Evolutionary conservation across 108 stramenopile species (phyloP).

Genomic region (Pseudonitzschia delicatissima): DNA sequence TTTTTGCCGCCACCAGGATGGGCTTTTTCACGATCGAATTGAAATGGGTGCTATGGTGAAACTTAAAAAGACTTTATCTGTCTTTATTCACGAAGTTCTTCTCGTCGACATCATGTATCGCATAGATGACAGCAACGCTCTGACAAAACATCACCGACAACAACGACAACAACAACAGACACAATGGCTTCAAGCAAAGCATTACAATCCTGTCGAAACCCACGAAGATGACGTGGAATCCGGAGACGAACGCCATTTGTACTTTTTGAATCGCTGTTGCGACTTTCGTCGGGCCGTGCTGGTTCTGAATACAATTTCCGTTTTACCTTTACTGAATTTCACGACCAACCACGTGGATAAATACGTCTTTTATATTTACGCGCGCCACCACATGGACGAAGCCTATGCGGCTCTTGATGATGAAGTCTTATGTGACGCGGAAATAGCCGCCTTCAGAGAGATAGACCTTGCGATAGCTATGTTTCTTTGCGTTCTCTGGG

Average conservation of each 20-base stretch:
- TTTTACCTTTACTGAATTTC: not conserved
- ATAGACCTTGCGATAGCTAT: not conserved
- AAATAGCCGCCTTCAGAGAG: not conserved
- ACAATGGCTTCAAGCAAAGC: too few species aligned
- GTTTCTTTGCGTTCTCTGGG: too few species aligned
- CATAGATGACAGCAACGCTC: too few species aligned
- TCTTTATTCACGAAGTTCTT: too few species aligned
- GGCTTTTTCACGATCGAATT: too few species aligned
- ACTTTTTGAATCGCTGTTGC: not conserved
- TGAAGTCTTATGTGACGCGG: not conserved
- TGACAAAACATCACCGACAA: too few species aligned
- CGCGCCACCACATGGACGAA: not conserved
- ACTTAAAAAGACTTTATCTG: too few species aligned
- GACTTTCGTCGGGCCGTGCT: conserved; percentile 1
- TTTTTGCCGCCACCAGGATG: too few species aligned
- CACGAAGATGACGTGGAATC: not conserved
- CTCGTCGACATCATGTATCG: too few species aligned
- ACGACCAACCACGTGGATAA: not conserved
- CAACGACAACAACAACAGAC: too few species aligned
- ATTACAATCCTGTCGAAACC: too few species aligned
- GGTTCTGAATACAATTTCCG: not conserved
- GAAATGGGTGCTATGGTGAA: too few species aligned
- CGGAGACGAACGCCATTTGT: not conserved
- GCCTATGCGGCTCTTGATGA: not conserved
- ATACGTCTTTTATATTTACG: not conserved